Base-by-base conservation (phyloP, 164 flowering plant genomes). In the Vitis amurensis region DNA sequence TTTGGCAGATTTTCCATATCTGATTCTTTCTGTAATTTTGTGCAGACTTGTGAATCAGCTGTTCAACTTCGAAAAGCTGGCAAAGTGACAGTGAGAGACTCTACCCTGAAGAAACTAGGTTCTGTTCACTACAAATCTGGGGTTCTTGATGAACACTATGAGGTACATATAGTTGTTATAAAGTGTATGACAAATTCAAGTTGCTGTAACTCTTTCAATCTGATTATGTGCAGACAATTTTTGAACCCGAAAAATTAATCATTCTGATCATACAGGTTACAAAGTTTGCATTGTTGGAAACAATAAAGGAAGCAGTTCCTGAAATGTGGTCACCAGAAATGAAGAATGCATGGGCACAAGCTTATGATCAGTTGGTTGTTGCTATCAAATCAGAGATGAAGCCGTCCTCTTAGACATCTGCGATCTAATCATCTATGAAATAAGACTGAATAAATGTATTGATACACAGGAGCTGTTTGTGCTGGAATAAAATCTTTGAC, bases 301-400 rank as follows among this genome's bases (percentile, higher is more conserved):
- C 90, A 0, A 91, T 93, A 67, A 90, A 87, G 67, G 97, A 87
- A 66, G 95, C 91, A 31, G 87, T 93, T 8, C 89, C 93, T 15
- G 90, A 88, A 50, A 91, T 88, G 95, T 93, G 93, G 97, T 86
- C 93, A 19, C 73, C 78, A 2, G 91, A 87, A 70, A 91, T 93
- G 91, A 93, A 87, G 86, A 74, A 23, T 60, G 98, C 97, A 2
- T 94, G 95, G 95, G 86, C 73, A 49, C 84, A 82, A 82, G 92
- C 97, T 74, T 93, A 85, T 72, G 91, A 91, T 74, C 87, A 88
- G 69, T 63, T 90, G 69, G 94, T 74, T 48, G 87, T 83, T 52
- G 90, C 95, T 50, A 89, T 93, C 44, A 91, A 86, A 74, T 30
- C 76, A 16, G 89, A 90, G 75, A 91, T 91, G 97, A 85, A 87